These are phyloP conservation scores for Fabrea salina DNA, from an alignment of 169 alveolate genomes.

Conservation along the genomic window DNA sequence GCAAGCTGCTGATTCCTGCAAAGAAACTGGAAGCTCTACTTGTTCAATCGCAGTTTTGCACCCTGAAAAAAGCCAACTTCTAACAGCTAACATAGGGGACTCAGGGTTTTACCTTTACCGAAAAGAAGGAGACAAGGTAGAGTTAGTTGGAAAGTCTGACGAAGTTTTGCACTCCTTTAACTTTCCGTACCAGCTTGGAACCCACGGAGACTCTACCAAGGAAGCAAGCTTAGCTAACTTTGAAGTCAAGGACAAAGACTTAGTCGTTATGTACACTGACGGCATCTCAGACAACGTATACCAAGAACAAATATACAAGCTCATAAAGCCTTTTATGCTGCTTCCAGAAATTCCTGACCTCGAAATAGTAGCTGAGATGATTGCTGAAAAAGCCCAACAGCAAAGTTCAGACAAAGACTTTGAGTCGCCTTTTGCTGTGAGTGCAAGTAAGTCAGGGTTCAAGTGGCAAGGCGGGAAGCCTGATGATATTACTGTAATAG, in stretches of 20 bases:
- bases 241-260: conserved; percentile 61
- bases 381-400: conserved; percentile 18
- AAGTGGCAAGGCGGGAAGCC: conserved; percentile 67
- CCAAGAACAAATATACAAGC: conserved; percentile 45
- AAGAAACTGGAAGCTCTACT: conserved; percentile 58
- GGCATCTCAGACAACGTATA: conserved; percentile 73
- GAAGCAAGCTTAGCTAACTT: conserved; percentile 44
- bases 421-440: conserved; percentile 28
- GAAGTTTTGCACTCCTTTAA: conserved; percentile 70
- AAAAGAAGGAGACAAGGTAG: conserved; percentile 43
- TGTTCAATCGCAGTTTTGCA: conserved; percentile 32
- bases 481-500: conserved; percentile 74
- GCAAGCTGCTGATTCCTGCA: conserved; percentile 48
- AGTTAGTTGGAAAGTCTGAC: conserved; percentile 34
- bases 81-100: conserved; percentile 72
- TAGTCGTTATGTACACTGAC: conserved; percentile 65
- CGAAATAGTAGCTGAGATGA: conserved; percentile 32
- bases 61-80: background rate
- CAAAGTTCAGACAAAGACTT: background rate
- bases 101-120: conserved; percentile 64
- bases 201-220: conserved; percentile 61
- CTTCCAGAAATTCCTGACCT: conserved; percentile 27
- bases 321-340: conserved; percentile 25
- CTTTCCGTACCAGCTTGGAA: conserved; percentile 71
- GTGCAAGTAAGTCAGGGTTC: conserved; percentile 46